Evolutionary conservation across 345 rosid species (phyloP).

Genomic region (Populus euphratica): DNA sequence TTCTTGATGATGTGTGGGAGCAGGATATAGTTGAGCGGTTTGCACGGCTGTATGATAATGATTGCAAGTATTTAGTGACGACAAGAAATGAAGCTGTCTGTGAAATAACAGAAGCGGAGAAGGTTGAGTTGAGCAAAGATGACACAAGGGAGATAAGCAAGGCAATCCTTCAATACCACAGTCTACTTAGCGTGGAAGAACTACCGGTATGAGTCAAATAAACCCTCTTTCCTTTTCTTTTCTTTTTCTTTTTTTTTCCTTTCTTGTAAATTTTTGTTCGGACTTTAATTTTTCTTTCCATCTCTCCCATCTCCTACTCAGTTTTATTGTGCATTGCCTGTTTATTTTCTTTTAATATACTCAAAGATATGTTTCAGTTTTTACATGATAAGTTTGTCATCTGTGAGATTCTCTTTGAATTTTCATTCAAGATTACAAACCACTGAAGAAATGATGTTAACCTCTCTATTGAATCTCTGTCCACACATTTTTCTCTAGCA

Average conservation of each 20-base stretch:
- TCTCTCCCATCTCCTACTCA: too few species aligned
- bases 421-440: neutral
- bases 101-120: neutral
- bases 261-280: neutral
- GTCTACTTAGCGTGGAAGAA: neutral
- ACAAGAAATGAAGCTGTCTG: neutral
- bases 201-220: neutral
- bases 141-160: neutral
- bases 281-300: neutral
- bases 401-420: neutral
- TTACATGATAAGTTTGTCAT: neutral
- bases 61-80: neutral
- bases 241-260: too few species aligned
- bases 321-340: too few species aligned
- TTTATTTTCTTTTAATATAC: too few species aligned
- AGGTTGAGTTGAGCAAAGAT: neutral
- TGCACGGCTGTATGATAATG: neutral
- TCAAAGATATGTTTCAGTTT: too few species aligned
- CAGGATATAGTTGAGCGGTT: neutral
- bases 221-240: neutral
- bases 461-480: too few species aligned
- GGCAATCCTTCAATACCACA: neutral
- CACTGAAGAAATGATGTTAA: too few species aligned
- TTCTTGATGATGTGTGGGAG: neutral
- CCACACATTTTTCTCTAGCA: too few species aligned